Evolutionary conservation across 495 filamentous ascomycete genomes (phyloP), one percentile per base, ranked within the genome.

Genomic region (Penicillium macrosclerotiorum): DNA sequence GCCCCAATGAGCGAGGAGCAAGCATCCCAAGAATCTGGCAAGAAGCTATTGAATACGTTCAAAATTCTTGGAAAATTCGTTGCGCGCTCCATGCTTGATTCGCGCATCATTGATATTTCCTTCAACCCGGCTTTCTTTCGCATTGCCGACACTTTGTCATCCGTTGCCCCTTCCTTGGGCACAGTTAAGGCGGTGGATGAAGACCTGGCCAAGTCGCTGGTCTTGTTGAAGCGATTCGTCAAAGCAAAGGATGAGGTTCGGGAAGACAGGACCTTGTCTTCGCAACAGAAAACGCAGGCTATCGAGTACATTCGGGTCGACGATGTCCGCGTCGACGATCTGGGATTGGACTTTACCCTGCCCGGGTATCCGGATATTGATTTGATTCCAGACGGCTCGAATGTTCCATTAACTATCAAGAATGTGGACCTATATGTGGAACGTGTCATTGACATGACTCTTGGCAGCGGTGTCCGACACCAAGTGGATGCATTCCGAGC

Each of bases 121-220:
- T 94, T 99, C 68, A 99, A 96, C 57, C 88, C 94, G 4, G 95
- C 89, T 2, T 95, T 97, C 72, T 99, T 99, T 84, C 86, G 93
- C 23, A 89, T 95, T 51, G 88, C 88, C 20, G 85, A 92, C 57
- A 83, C 78, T 37, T 75, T 79, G 12, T 78, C 76, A 12, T 78
- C 83, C 1, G 84, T 96, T 2, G 78, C 84, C 5, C 90, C 93
- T 8, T 95, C 92, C 1, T 76, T 97, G 5, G 93, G 90, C n/a
- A 87, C 93, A 2, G 84, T 97, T 23, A 91, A 89, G 62, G 80
- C 84, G 18, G 94, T 99, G 5, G 94, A 99, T 55, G 74, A 85
- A 11, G 84, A 86, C 43, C 75, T 99, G 12, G 94, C 90, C 20
- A 83, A 81, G 33, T 95, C 92, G 1, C 69, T 99, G 36, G 86